Conservation (phyloP, 495 filamentous ascomycete species). For the Penicillium silybi region DNA sequence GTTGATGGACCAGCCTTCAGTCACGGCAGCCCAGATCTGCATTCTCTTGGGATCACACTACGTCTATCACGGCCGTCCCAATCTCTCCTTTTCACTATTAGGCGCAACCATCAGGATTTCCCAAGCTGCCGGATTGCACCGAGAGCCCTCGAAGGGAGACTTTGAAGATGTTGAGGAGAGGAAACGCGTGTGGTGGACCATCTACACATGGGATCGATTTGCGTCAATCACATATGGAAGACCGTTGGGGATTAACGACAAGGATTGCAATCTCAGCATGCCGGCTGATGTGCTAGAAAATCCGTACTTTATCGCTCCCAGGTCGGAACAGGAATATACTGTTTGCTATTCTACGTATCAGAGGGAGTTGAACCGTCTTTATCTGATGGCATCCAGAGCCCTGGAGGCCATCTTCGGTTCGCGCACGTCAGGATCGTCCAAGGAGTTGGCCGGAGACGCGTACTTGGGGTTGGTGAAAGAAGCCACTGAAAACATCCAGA, state of each 20-base stretch:
- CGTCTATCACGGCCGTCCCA: slow-evolving; percentile 34
- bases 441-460: slow-evolving; percentile 14
- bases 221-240: slow-evolving; percentile 34
- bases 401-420: slow-evolving; percentile 30
- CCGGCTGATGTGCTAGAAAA: slow-evolving; percentile 26
- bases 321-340: neutral
- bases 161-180: slow-evolving; percentile 29
- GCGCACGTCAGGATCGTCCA: slow-evolving; percentile 16
- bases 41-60: slow-evolving; percentile 32
- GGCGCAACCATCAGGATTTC: slow-evolving; percentile 32
- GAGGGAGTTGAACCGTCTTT: slow-evolving; percentile 28
- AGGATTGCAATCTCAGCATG: slow-evolving; percentile 32
- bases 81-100: slow-evolving; percentile 32
- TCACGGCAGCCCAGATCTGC: slow-evolving; percentile 28
- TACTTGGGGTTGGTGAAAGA: slow-evolving; percentile 19
- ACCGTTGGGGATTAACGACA: slow-evolving; percentile 32
- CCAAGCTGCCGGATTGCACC: slow-evolving; percentile 32
- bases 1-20: slow-evolving; percentile 30
- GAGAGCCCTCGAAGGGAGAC: slow-evolving; percentile 12
- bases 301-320: slow-evolving; percentile 13
- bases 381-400: slow-evolving; percentile 27
- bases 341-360: slow-evolving; percentile 34
- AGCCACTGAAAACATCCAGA: slow-evolving; percentile 18
- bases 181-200: slow-evolving; percentile 36
- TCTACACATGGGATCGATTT: slow-evolving; percentile 37